phyloP scores from a whole-genome alignment of 208 protist genomes.

The Crithidia thermophila region DNA sequence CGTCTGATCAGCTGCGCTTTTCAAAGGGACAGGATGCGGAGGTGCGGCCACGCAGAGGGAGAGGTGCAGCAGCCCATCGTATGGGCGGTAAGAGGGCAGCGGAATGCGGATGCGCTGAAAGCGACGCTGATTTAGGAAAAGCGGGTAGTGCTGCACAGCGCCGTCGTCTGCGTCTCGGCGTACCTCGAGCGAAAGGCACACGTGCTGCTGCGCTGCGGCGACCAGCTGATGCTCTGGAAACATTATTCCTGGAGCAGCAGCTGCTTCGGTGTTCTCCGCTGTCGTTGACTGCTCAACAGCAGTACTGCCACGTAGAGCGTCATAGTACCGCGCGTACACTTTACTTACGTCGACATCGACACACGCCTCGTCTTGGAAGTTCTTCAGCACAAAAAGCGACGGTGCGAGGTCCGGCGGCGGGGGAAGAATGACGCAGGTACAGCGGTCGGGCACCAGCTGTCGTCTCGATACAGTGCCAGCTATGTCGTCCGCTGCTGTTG shows the following conservation, averaged over 20 bases:
- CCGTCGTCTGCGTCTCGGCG: background rate
- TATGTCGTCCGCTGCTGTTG: background rate
- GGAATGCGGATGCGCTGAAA: constrained; percentile 5
- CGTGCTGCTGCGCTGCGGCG: background rate
- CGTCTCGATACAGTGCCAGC: background rate
- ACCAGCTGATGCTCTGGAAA: background rate
- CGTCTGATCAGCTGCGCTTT: background rate
- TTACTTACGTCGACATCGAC: constrained; percentile 7
- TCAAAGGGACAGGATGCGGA: background rate
- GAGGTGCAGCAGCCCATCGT: constrained; percentile 10
- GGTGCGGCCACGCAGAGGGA: background rate
- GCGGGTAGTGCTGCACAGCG: constrained; percentile 7
- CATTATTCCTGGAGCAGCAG: too few relatives aligned
- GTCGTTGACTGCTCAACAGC: too few relatives aligned
- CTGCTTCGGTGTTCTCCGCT: too few relatives aligned
- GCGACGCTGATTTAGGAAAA: background rate
- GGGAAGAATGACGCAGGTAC: constrained; percentile 7
- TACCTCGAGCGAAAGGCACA: constrained; percentile 4
- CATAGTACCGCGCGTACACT: constrained; percentile 1
- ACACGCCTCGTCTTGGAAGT: constrained; percentile 10
- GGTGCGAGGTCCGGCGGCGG: constrained; percentile 4
- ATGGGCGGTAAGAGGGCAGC: constrained; percentile 8
- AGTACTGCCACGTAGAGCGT: background rate
- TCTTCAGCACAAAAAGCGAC: background rate
- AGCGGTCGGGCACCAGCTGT: constrained; percentile 12